A percentile compares a stretch with the other conserved stretches of the same genome.
These are phyloP conservation scores for Balakata baccata DNA, from an alignment of 345 rosid species.

Conservation along the genomic window DNA sequence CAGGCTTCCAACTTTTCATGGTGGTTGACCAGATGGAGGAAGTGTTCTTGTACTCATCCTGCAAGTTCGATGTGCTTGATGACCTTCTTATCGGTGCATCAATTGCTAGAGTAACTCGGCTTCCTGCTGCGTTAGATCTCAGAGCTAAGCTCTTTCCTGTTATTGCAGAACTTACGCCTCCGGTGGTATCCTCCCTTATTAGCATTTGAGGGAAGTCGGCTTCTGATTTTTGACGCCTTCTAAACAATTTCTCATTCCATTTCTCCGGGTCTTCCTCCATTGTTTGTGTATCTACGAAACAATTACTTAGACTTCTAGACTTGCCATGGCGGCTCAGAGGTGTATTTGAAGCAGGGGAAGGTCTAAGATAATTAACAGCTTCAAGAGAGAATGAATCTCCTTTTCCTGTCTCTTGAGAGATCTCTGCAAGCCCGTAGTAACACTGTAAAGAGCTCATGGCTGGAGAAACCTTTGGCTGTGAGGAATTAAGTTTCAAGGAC, in stretches of 20 bases:
- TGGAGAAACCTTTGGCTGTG: slow-evolving; percentile 22
- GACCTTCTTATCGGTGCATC: slow-evolving; percentile 13
- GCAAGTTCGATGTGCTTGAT: slow-evolving; percentile 27
- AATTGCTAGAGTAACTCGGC: too few species aligned
- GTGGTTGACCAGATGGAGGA: slow-evolving; percentile 6
- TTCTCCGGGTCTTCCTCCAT: slow-evolving; percentile 33
- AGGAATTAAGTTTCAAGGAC: slow-evolving; percentile 18
- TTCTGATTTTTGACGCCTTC: slow-evolving; percentile 72
- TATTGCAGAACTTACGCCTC: slow-evolving; percentile 11
- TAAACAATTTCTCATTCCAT: slow-evolving; percentile 41
- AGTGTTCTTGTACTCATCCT: slow-evolving; percentile 11
- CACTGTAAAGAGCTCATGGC: slow-evolving; percentile 34
- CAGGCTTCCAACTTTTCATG: slow-evolving; percentile 22
- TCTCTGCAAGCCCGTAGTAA: slow-evolving; percentile 22
- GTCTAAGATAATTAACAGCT: slow-evolving; percentile 31
- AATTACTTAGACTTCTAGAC: slow-evolving; percentile 53
- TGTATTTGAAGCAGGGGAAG: slow-evolving; percentile 4
- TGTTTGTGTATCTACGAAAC: slow-evolving; percentile 35
- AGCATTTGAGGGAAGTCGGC: slow-evolving; percentile 31
- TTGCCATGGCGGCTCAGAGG: slow-evolving; percentile 23
- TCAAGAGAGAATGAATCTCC: slow-evolving; percentile 33
- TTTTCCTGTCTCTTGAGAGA: neutral
- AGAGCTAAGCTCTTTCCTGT: slow-evolving; percentile 30
- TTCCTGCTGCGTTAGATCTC: slow-evolving; percentile 24
- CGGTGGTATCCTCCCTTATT: slow-evolving; percentile 19